phyloP scores from a whole-genome alignment of 2,329 filamentous ascomycete genomes.

The Ophiocordyceps camponoti-leonardi region DNA sequence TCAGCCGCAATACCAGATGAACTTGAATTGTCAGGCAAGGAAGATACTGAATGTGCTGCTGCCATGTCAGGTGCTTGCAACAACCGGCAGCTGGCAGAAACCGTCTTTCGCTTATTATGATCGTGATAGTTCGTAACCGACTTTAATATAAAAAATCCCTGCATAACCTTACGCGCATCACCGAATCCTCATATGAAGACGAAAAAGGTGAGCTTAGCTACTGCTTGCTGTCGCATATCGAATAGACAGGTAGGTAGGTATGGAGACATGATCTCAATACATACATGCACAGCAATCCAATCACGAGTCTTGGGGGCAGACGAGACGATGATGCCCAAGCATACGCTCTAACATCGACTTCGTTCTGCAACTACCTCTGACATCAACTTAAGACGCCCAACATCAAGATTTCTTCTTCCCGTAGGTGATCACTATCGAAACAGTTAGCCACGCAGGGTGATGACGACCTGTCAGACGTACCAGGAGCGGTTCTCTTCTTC shows the following conservation, averaged over 20 bases:
- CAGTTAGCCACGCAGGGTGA: background rate
- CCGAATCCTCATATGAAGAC: no score
- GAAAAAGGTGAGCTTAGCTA: no score
- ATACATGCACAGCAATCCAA: background rate
- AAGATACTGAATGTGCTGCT: background rate
- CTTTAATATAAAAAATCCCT: background rate
- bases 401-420: background rate
- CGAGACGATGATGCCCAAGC: background rate
- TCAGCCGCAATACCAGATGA: background rate
- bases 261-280: background rate
- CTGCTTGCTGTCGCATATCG: no score
- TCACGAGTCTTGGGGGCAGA: background rate
- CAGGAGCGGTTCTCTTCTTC: conserved; percentile 54
- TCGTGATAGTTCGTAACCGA: background rate
- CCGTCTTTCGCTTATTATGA: background rate
- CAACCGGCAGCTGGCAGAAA: background rate
- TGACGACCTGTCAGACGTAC: conserved; percentile 9
- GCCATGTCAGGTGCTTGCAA: background rate
- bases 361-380: background rate
- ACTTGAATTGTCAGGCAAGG: no score
- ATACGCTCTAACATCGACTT: no score
- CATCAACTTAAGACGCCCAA: background rate
- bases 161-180: background rate
- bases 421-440: background rate
- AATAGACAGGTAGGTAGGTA: background rate